Evolutionary conservation across 2,329 filamentous ascomycete genomes (phyloP).

Genomic region (Fusarium cicatricum): DNA sequence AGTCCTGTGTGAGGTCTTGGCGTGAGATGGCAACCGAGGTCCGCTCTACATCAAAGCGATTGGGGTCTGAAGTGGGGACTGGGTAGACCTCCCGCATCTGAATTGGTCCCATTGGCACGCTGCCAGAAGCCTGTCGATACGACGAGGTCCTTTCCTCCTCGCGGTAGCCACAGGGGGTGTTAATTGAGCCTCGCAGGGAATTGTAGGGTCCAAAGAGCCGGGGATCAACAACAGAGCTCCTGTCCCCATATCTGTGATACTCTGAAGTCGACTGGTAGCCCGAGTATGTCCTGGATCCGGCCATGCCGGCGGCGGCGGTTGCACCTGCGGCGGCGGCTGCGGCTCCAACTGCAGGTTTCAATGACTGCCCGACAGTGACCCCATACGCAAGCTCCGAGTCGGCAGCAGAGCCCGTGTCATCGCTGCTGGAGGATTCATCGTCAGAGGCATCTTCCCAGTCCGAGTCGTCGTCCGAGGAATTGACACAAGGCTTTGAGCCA

Average conservation of each 20-base stretch:
- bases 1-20: constrained; percentile 50
- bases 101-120: constrained; percentile 29
- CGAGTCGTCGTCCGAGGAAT: constrained; percentile 55
- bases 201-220: constrained; percentile 67
- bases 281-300: constrained; percentile 44
- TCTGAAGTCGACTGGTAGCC: constrained; percentile 23
- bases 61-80: constrained; percentile 71
- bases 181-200: constrained; percentile 65
- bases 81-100: constrained; percentile 72
- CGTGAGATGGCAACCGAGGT: constrained; percentile 57
- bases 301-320: constrained; percentile 52
- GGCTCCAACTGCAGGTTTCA: constrained; percentile 36
- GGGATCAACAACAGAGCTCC: constrained; percentile 64
- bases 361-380: constrained; percentile 35
- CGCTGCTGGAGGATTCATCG: constrained; percentile 52
- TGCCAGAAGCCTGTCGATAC: constrained; percentile 37
- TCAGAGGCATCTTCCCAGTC: constrained; percentile 67
- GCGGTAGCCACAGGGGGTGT: constrained; percentile 62
- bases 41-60: constrained; percentile 65
- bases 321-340: constrained; percentile 50
- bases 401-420: constrained; percentile 44
- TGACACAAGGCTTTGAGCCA: constrained; percentile 51
- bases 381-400: constrained; percentile 53
- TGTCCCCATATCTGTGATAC: constrained; percentile 42
- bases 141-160: constrained; percentile 46